A percentile compares a stretch with the other conserved stretches of the same genome.
Evolutionary conservation across 2,329 filamentous ascomycete species (phyloP).

Genomic region (Aspergillus fijiensis): DNA sequence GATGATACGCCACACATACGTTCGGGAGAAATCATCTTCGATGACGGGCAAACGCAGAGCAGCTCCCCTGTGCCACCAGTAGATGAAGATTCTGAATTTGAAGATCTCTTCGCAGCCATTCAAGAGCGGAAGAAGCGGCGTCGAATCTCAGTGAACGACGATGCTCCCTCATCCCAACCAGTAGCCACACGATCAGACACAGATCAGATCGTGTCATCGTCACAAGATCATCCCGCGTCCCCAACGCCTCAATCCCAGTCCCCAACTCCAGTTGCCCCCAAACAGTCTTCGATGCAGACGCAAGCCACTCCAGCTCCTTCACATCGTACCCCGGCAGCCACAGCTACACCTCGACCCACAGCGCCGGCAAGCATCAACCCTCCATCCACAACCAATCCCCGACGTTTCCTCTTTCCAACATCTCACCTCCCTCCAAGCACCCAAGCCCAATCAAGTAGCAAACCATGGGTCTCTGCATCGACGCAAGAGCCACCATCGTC

Average conservation of each 20-base stretch:
- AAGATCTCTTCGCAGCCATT: conserved; percentile 32
- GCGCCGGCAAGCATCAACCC: conserved; percentile 18
- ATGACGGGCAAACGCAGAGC: conserved; percentile 19
- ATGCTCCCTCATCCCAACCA: conserved; percentile 4
- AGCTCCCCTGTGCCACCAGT: conserved; percentile 14
- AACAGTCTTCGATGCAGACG: conserved; percentile 12
- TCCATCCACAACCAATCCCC: conserved; percentile 29
- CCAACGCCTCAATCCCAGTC: neutral
- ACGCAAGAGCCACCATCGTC: conserved; percentile 17
- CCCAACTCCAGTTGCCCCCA: neutral
- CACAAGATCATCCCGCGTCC: conserved; percentile 14
- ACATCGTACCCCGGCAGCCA: conserved; percentile 5
- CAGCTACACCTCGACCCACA: conserved; percentile 9
- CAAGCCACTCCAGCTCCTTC: neutral
- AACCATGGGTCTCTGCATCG: conserved; percentile 4
- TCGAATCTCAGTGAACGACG: conserved; percentile 24
- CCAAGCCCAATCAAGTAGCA: conserved; percentile 10
- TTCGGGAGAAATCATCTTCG: neutral
- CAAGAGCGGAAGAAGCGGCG: conserved; percentile 33
- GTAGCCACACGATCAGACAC: conserved; percentile 7
- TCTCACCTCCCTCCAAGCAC: conserved; percentile 23
- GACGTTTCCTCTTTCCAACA: conserved; percentile 31
- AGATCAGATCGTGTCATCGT: conserved; percentile 24
- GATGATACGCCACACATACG: neutral
- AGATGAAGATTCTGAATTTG: conserved; percentile 26